Base-by-base conservation (phyloP, 495 filamentous ascomycete genomes). In the Aeminium ludgeri region DNA sequence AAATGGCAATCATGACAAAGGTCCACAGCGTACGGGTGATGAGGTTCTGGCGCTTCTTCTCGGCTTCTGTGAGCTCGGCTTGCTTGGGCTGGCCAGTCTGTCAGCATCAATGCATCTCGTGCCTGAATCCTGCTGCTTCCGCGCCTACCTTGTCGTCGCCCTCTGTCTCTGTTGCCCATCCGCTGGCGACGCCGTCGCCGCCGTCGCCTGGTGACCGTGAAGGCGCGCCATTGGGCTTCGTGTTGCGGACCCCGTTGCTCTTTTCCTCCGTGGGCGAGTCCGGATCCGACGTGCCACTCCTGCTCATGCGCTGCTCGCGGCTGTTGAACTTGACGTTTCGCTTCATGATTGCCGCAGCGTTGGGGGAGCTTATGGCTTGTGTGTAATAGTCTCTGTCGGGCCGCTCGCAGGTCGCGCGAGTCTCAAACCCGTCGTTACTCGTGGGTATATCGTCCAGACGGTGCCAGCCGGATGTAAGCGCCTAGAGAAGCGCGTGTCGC, bases 21-120 rank as follows among this genome's bases (percentile, higher is more conserved):
- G 81, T 94, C 91, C 91, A 99, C 72, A 96, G 84, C 28, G 89
- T 85, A 43, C 91, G 80, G 8, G 86, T 94, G 51, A 94, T 83
- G 70, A 99, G 95, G 54, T 86, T 92, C 61, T 84, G 78, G 61
- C 92, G 93, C 64, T 99, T 99, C 76, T 94, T 96, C 56, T 95
- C 85, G 60, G 87, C 93, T 17, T 94, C 91, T 55, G 84, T 74
- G 30, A 63, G 38, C 30, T 44, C 13, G 48, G 44, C 23, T 33
- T 28, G 2, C 12, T 56, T 16, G 28, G 25, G 13, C 38, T 38
- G 34, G 20, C 27, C 39, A 41, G 20, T 12, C 17, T 3, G 27
- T 34, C 20, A 41, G 17, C 27, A 42, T 33, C 38, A 44, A 34
- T 36, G n/a, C 13, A 29, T 19, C 17, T 11, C 28, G 7, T 2